These are phyloP conservation scores for Rhipidocladum racemiflorum DNA, from an alignment of 176 grass and related monocot genomes.

Conservation along the genomic window DNA sequence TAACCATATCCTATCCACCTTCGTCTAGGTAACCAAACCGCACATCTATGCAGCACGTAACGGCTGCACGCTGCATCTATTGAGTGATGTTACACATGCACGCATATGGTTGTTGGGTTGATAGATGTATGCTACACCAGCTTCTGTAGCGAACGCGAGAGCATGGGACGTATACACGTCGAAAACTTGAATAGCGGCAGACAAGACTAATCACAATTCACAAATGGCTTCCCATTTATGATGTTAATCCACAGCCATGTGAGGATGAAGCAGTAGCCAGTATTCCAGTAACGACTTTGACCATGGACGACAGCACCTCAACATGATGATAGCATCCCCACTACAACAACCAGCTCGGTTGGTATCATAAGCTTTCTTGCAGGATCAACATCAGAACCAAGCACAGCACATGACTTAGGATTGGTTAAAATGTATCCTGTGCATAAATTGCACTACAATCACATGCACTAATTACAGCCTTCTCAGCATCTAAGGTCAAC, in stretches of 20 bases:
- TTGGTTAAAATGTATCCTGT: not conserved
- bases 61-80: too few species aligned
- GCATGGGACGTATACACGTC: too few species aligned
- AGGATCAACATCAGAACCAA: not conserved
- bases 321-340: not conserved
- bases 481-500: not conserved
- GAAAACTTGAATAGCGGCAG: not conserved
- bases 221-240: not conserved
- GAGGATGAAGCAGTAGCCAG: constrained; percentile 11
- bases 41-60: too few species aligned
- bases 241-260: constrained; percentile 21
- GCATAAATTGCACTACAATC: not conserved
- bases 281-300: not conserved
- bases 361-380: not conserved
- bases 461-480: not conserved
- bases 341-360: not conserved
- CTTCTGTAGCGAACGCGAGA: too few species aligned
- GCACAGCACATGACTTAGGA: not conserved
- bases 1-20: too few species aligned
- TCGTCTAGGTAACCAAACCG: too few species aligned
- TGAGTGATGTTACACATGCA: not conserved
- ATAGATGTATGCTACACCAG: not conserved
- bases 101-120: not conserved
- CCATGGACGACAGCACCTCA: constrained; percentile 1
- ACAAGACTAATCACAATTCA: not conserved